Percentiles rank a stretch among this genome's conserved stretches.
Conservation (phyloP, 2,329 filamentous ascomycete species). For the Furcasterigmium furcatum region DNA sequence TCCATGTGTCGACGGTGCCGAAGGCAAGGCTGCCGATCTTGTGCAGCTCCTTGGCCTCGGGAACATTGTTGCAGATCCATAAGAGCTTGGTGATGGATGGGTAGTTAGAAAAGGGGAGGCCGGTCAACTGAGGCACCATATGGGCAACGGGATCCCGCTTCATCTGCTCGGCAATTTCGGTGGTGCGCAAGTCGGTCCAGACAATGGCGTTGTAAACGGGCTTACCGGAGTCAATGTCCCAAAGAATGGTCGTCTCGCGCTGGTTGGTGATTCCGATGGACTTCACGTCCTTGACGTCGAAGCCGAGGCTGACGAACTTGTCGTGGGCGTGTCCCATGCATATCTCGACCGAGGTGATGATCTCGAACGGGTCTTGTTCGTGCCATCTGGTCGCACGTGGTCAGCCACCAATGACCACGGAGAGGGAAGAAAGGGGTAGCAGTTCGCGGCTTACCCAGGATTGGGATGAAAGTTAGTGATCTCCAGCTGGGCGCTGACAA, state of each 20-base stretch:
- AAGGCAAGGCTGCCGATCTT: conserved; percentile 75
- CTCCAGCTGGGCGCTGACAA: conserved; percentile 82
- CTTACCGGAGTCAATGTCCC: conserved; percentile 78
- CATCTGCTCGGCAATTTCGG: conserved; percentile 65
- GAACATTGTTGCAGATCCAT: conserved; percentile 75
- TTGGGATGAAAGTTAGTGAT: conserved; percentile 82
- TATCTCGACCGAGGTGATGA: conserved; percentile 70
- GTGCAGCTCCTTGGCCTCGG: conserved; percentile 69
- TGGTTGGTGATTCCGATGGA: conserved; percentile 87
- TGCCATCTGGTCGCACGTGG: conserved; percentile 64
- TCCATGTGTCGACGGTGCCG: conserved; percentile 85
- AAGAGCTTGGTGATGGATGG: conserved; percentile 81
- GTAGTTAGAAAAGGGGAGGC: conserved; percentile 83
- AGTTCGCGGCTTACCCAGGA: conserved; percentile 63
- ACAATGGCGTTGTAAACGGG: conserved; percentile 82
- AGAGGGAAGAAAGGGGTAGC: conserved; percentile 7
- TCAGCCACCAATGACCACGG: background rate
- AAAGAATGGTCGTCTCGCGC: conserved; percentile 82
- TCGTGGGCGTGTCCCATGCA: conserved; percentile 77
- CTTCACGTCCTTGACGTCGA: conserved; percentile 65
- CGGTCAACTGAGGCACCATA: conserved; percentile 54
- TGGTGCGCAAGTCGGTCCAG: conserved; percentile 85
- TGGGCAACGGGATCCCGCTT: conserved; percentile 20
- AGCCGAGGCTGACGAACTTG: conserved; percentile 67
- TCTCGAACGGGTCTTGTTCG: conserved; percentile 79